A percentile compares a stretch with the other conserved stretches of the same genome.
phyloP scores from a whole-genome alignment of 1,284 basidiomycete species.

The Ustilago sp. region DNA sequence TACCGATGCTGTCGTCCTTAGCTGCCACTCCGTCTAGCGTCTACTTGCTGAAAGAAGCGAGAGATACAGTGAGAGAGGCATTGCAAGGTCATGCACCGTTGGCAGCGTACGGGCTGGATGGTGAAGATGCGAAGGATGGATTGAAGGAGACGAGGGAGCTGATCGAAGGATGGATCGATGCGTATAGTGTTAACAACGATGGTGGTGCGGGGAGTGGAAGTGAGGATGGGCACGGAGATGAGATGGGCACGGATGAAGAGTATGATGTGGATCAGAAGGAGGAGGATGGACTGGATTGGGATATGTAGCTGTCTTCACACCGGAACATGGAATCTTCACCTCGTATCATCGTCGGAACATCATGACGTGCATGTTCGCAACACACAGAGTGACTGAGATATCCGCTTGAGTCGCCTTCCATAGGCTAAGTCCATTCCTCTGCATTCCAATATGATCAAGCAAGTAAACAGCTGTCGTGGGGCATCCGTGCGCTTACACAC shows the following conservation, averaged over 20 bases:
- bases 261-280: slow-evolving; percentile 50
- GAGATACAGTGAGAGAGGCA: slow-evolving; percentile 39
- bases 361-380: not conserved
- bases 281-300: slow-evolving; percentile 47
- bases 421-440: not conserved
- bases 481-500: slow-evolving; percentile 39
- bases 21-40: slow-evolving; percentile 49
- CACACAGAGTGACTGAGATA: not conserved
- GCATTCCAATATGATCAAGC: not conserved
- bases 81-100: slow-evolving; percentile 56
- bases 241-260: slow-evolving; percentile 59
- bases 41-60: slow-evolving; percentile 37
- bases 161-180: slow-evolving; percentile 57
- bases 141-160: slow-evolving; percentile 61
- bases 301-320: slow-evolving; percentile 14
- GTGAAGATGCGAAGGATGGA: slow-evolving; percentile 50
- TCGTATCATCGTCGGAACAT: not conserved
- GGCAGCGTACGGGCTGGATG: slow-evolving; percentile 52
- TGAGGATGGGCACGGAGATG: slow-evolving; percentile 44
- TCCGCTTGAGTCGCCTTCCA: not conserved
- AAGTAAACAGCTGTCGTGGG: not conserved
- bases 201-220: slow-evolving; percentile 8
- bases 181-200: slow-evolving; percentile 49
- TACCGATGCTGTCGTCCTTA: slow-evolving; percentile 55
- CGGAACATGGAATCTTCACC: not conserved